A percentile compares a stretch with the other conserved stretches of the same genome.
phyloP scores from a whole-genome alignment of 441 rosid species.

The Aquilaria agallochum region DNA sequence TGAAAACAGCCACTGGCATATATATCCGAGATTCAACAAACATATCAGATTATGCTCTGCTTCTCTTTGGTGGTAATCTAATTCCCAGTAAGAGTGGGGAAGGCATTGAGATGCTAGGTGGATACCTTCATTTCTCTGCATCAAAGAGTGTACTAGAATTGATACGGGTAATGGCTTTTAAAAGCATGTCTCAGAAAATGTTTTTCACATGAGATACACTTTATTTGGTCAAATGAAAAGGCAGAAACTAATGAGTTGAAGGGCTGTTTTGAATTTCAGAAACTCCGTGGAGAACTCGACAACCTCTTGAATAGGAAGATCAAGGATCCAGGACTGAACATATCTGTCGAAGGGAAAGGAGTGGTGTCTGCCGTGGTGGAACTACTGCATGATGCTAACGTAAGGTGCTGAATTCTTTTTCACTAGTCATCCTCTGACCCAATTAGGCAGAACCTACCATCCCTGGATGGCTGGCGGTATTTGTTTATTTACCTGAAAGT shows the following conservation, averaged over 20 bases:
- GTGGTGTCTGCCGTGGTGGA: constrained; percentile 90
- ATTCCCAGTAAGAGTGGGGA: constrained; percentile 66
- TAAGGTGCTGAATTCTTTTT: constrained; percentile 20
- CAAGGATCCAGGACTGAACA: constrained; percentile 79
- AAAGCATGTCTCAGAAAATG: background rate
- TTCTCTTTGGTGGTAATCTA: constrained; percentile 88
- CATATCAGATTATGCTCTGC: constrained; percentile 89
- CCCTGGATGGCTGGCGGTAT: too few relatives aligned
- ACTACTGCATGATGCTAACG: constrained; percentile 58
- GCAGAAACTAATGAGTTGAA: too few relatives aligned
- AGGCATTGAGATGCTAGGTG: constrained; percentile 95
- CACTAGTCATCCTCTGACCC: too few relatives aligned
- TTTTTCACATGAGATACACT: too few relatives aligned
- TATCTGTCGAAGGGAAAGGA: constrained; percentile 74
- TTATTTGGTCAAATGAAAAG: too few relatives aligned
- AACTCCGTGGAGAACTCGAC: constrained; percentile 77
- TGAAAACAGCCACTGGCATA: constrained; percentile 68
- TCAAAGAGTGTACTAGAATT: constrained; percentile 72
- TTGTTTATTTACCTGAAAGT: too few relatives aligned
- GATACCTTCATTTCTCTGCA: constrained; percentile 95
- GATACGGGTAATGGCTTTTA: constrained; percentile 46
- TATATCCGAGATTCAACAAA: constrained; percentile 84
- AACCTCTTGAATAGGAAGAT: constrained; percentile 79
- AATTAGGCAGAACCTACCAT: too few relatives aligned
- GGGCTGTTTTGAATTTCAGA: constrained; percentile 35